These are phyloP conservation scores for Aspergillus olivimuriae DNA, from an alignment of 495 filamentous ascomycete genomes.

Conservation along the genomic window DNA sequence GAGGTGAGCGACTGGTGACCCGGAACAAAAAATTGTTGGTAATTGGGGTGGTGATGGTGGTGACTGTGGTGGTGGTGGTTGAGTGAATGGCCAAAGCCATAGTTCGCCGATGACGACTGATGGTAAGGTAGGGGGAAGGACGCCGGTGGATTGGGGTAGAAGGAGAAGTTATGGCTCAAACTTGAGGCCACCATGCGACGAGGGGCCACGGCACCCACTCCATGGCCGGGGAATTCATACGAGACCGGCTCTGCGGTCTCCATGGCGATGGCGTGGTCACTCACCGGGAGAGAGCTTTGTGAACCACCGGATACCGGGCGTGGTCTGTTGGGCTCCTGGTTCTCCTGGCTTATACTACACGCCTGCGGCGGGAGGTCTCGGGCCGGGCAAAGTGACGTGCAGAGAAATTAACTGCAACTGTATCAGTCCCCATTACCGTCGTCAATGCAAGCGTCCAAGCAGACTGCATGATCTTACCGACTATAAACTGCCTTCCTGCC, in stretches of 20 bases:
- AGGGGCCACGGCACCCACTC: slow-evolving; percentile 29
- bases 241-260: slow-evolving; percentile 40
- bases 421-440: too few relatives aligned
- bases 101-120: slow-evolving; percentile 27
- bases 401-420: too few relatives aligned
- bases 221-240: slow-evolving; percentile 37
- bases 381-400: too few relatives aligned
- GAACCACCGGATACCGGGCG: neutral
- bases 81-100: slow-evolving; percentile 30
- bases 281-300: neutral
- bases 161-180: slow-evolving; percentile 29
- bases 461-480: too few relatives aligned
- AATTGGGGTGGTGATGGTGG: slow-evolving; percentile 20
- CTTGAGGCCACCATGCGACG: slow-evolving; percentile 34
- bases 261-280: slow-evolving; percentile 17
- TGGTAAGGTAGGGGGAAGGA: slow-evolving; percentile 35
- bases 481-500: too few relatives aligned
- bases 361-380: too few relatives aligned
- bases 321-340: too few relatives aligned
- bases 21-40: slow-evolving; percentile 29
- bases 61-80: slow-evolving; percentile 25
- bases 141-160: slow-evolving; percentile 32
- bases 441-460: too few relatives aligned
- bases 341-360: too few relatives aligned
- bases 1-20: slow-evolving; percentile 22